A percentile compares a stretch with the other conserved stretches of the same genome.
Evolutionary conservation across 805 yeast species (phyloP).

Genomic region (Metschnikowia peoriensis): DNA sequence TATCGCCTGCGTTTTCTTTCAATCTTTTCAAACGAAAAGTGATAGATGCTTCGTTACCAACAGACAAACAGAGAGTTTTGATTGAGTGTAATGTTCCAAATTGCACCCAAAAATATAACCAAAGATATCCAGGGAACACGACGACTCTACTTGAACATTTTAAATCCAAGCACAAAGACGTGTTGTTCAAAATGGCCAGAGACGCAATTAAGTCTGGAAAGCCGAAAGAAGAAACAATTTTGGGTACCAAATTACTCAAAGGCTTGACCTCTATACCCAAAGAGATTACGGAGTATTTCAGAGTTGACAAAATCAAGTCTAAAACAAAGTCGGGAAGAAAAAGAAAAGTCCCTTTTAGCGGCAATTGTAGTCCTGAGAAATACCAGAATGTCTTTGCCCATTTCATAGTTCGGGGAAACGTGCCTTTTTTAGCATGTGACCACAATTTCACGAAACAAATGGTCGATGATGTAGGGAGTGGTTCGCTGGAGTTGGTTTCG

Average conservation of each 20-base stretch:
- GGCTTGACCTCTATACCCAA: not conserved
- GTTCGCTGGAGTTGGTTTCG: not conserved
- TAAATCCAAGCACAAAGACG: not conserved
- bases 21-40: not conserved
- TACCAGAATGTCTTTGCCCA: slow-evolving; percentile 1
- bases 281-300: slow-evolving; percentile 3
- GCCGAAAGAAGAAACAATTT: slow-evolving; percentile 1
- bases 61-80: not conserved
- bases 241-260: slow-evolving; percentile 3
- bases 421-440: not conserved
- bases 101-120: not conserved
- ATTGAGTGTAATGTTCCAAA: not conserved
- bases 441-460: not conserved
- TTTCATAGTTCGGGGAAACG: not conserved
- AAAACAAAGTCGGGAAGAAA: not conserved
- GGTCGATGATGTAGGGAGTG: not conserved
- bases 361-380: slow-evolving; percentile 1
- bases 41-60: not conserved
- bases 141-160: slow-evolving; percentile 1
- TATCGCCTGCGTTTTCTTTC: not conserved
- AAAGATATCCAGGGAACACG: slow-evolving; percentile 4
- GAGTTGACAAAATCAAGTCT: slow-evolving; percentile 1
- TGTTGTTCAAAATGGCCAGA: not conserved
- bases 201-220: slow-evolving; percentile 4
- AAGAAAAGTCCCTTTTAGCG: not conserved